These are phyloP conservation scores for Aspergillus terreus DNA, from an alignment of 2,329 filamentous ascomycete species.

Conservation along the genomic window DNA sequence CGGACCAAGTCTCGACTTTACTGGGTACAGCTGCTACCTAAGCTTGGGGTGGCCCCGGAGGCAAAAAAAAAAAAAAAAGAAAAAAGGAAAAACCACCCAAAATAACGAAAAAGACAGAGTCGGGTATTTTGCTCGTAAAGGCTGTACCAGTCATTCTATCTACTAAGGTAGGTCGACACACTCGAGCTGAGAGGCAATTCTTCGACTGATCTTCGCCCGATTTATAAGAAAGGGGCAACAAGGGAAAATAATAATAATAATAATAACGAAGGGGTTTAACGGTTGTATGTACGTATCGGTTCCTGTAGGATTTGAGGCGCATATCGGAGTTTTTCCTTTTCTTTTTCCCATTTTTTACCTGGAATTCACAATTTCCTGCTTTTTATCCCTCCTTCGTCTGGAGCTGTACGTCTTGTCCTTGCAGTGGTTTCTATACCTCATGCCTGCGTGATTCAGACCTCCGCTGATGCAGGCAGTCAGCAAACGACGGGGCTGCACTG, in stretches of 20 bases:
- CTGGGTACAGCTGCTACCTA: conserved; percentile 12
- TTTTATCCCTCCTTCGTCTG: too few species aligned
- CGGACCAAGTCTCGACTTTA: conserved; percentile 3
- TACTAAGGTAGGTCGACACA: too few species aligned
- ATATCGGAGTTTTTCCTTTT: background rate
- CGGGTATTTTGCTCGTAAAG: too few species aligned
- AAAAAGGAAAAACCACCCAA: too few species aligned
- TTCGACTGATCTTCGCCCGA: too few species aligned
- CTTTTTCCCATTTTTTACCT: background rate
- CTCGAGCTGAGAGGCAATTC: too few species aligned
- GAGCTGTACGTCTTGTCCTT: too few species aligned
- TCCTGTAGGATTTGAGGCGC: background rate
- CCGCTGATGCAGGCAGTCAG: background rate
- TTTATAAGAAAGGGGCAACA: background rate
- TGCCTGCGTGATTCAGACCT: background rate
- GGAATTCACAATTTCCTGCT: too few species aligned
- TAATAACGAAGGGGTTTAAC: background rate
- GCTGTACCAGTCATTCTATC: too few species aligned
- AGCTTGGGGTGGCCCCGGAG: conserved; percentile 13
- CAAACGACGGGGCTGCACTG: background rate
- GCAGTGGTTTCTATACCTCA: too few species aligned
- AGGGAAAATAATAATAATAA: background rate
- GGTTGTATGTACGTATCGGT: background rate
- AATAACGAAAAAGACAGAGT: too few species aligned
- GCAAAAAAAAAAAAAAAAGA: background rate